These are phyloP conservation scores for Fusarium multiceps DNA, from an alignment of 2,329 filamentous ascomycete species.

Conservation along the genomic window DNA sequence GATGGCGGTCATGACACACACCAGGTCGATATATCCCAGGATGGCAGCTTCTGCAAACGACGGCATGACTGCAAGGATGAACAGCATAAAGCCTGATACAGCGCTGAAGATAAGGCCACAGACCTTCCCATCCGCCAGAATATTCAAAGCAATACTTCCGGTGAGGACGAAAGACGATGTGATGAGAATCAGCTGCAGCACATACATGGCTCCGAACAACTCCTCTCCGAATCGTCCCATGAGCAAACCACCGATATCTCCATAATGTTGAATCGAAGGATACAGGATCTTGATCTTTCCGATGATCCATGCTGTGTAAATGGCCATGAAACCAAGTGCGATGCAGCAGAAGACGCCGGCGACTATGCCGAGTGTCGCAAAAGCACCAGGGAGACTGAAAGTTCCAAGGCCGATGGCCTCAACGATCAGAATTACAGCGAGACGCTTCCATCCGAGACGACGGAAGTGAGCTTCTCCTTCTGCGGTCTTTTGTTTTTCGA, in stretches of 20 bases:
- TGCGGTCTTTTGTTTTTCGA: constrained; percentile 40
- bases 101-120: constrained; percentile 55
- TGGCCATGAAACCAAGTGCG: constrained; percentile 52
- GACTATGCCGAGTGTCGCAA: constrained; percentile 45
- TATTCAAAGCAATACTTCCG: constrained; percentile 72
- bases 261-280: constrained; percentile 69
- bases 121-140: constrained; percentile 63
- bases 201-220: constrained; percentile 66
- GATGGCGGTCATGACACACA: constrained; percentile 61
- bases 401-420: constrained; percentile 42
- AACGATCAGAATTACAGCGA: constrained; percentile 42
- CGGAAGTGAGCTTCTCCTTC: constrained; percentile 38
- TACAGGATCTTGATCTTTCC: constrained; percentile 55
- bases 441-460: constrained; percentile 42
- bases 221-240: constrained; percentile 67
- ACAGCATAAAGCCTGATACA: constrained; percentile 54
- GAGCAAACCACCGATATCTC: constrained; percentile 71
- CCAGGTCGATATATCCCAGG: constrained; percentile 44
- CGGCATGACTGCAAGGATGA: constrained; percentile 55
- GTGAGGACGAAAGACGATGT: constrained; percentile 74
- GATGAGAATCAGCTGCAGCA: constrained; percentile 72
- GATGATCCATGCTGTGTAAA: constrained; percentile 55
- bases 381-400: constrained; percentile 41
- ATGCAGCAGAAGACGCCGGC: constrained; percentile 53
- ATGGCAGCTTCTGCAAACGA: constrained; percentile 50